Base-by-base conservation (phyloP, 192 early-diverging fungal species). In the Coemansia sp. region DNA sequence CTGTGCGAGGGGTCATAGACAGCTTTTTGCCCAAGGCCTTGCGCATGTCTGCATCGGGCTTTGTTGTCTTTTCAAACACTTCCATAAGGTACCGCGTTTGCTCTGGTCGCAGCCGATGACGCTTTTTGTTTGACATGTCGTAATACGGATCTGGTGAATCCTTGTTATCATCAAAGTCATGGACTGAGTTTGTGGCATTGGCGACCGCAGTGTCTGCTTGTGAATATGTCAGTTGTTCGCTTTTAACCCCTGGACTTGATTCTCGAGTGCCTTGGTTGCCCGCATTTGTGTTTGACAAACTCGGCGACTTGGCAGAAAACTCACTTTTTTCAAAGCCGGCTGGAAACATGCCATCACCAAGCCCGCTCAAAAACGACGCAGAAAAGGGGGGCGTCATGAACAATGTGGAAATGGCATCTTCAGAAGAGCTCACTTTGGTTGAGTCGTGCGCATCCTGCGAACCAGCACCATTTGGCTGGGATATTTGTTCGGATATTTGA, bases 1-100 rank as follows among this genome's bases (percentile, higher is more conserved):
- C 86, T 1, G 86, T 88, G 39, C 90, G 80, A 1, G 90, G 85
- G 24, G 87, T 85, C 84, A 93, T 87, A 20, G 82, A 85, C 32
- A 92, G 67, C 70, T 89, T 66, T 53, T 84, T 73, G 9, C 89
- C 89, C 22, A 93, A 78, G 19, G 72, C 57, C 53, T 78, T 77
- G 52, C 91, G 88, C 27, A 84, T 78, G 9, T 83, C 87, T 3
- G 88, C 78, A 66, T 82, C 85, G 1, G 91, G 91, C 68, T 89
- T 92, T 42, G 81, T 68, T 51, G 86, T 85, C 36, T 80, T 73
- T 27, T 84, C 72, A 65, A 89, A 91, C 8, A 87, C 72, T 52
- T 80, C 72, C 51, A 85, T 69, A 50, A 91, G 76, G 27, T 87
- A 68, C 11, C 84, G 82, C 23, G 91, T 86, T 64, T 93, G 89